Conservation (phyloP, 306 rosid species). For the Rosa rugosa region DNA sequence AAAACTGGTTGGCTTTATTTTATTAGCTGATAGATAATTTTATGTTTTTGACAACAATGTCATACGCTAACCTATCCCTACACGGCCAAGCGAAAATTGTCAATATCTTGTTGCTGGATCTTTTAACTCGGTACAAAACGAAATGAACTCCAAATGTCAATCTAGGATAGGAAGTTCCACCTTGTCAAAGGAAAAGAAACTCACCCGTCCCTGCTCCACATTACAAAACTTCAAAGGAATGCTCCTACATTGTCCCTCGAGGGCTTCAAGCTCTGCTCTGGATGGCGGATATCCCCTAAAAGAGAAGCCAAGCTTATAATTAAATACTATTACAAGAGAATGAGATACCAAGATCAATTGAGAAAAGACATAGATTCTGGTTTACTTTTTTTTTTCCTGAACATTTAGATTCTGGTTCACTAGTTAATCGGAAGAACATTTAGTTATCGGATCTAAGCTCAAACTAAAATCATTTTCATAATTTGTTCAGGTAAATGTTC, state of each 20-base stretch:
- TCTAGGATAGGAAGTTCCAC: constrained; percentile 65
- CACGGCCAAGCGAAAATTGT: neutral
- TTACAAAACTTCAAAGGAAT: constrained; percentile 62
- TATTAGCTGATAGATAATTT: no score
- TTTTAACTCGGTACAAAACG: neutral
- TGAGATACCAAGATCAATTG: neutral
- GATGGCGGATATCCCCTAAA: constrained; percentile 66
- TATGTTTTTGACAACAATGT: neutral
- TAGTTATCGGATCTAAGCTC: neutral
- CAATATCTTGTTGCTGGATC: neutral
- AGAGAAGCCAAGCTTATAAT: constrained; percentile 11
- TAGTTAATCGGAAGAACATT: neutral
- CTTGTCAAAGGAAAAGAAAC: constrained; percentile 70
- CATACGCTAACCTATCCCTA: neutral
- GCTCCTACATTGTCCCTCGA: constrained; percentile 51
- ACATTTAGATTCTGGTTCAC: neutral
- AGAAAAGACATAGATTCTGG: neutral
- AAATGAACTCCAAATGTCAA: constrained; percentile 30
- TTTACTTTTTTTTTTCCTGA: neutral
- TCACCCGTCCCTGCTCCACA: constrained; percentile 61
- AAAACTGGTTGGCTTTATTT: neutral
- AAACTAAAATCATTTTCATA: neutral
- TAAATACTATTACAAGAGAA: neutral
- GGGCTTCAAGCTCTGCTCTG: constrained; percentile 49
- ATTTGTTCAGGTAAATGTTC: neutral